Conservation (phyloP, 345 rosid genomes). For the Schrenkiella parvula region DNA sequence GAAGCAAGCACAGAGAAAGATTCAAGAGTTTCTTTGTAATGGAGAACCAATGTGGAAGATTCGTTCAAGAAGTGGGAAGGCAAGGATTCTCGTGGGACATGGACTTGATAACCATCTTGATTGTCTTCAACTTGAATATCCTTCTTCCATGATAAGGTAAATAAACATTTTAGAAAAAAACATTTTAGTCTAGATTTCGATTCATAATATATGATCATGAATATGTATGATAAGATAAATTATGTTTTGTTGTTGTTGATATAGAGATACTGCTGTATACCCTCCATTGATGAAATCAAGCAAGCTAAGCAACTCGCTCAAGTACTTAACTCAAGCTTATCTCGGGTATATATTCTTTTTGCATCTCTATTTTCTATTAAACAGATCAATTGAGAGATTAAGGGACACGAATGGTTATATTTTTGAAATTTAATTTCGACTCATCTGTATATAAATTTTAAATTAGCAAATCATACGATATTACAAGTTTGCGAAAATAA, state of each 20-base stretch:
- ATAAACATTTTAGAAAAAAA: no score
- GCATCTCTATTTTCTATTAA: not conserved
- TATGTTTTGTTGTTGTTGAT: not conserved
- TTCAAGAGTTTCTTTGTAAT: slow-evolving; percentile 77
- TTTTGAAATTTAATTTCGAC: no score
- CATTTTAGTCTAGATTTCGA: not conserved
- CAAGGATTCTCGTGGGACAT: slow-evolving; percentile 86
- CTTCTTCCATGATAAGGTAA: slow-evolving; percentile 64
- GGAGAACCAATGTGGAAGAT: slow-evolving; percentile 85
- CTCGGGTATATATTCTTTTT: not conserved
- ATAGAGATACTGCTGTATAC: slow-evolving; percentile 81
- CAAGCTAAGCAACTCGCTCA: slow-evolving; percentile 86
- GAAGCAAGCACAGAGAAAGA: slow-evolving; percentile 59
- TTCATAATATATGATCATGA: not conserved
- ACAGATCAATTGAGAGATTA: no score
- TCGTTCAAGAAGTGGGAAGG: slow-evolving; percentile 61
- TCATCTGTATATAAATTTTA: not conserved
- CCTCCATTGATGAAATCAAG: slow-evolving; percentile 91
- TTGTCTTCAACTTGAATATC: slow-evolving; percentile 64
- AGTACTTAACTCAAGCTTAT: slow-evolving; percentile 36
- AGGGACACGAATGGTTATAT: no score
- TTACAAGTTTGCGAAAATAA: no score
- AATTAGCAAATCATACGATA: not conserved
- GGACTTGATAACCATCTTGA: slow-evolving; percentile 70
- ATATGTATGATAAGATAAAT: not conserved